Evolutionary conservation across 495 filamentous ascomycete genomes (phyloP).

Genomic region (Paragyromitra xinjiangensis): DNA sequence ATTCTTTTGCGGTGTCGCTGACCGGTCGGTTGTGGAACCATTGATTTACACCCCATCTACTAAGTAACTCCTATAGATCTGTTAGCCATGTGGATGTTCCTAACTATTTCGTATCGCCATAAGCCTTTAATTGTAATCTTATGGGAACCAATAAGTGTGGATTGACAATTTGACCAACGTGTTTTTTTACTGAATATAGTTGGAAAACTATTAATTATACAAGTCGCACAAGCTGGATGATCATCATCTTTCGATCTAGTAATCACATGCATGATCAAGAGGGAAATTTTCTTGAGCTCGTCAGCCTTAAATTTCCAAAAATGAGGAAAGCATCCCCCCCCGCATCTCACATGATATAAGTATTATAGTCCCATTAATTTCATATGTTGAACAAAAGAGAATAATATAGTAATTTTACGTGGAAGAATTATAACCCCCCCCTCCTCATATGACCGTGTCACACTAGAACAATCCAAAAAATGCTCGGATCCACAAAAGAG

Average conservation of each 20-base stretch:
- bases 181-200: neutral
- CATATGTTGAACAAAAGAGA: slow-evolving; percentile 7
- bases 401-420: slow-evolving; percentile 2
- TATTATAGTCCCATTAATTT: neutral
- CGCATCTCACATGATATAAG: neutral
- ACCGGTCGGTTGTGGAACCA: neutral
- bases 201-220: too few relatives aligned
- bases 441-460: neutral
- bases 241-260: neutral
- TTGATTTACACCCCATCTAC: too few relatives aligned
- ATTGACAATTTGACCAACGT: neutral
- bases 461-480: slow-evolving; percentile 5
- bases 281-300: neutral
- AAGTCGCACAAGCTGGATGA: neutral
- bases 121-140: neutral
- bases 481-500: slow-evolving; percentile 26
- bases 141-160: neutral
- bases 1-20: neutral
- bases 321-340: neutral
- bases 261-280: neutral
- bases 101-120: neutral
- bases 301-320: neutral
- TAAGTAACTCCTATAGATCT: neutral
- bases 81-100: neutral
- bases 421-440: neutral